Percentiles rank a stretch among this genome's conserved stretches.
Conservation (phyloP, 805 yeast species). For the Metschnikowia lochheadii region DNA sequence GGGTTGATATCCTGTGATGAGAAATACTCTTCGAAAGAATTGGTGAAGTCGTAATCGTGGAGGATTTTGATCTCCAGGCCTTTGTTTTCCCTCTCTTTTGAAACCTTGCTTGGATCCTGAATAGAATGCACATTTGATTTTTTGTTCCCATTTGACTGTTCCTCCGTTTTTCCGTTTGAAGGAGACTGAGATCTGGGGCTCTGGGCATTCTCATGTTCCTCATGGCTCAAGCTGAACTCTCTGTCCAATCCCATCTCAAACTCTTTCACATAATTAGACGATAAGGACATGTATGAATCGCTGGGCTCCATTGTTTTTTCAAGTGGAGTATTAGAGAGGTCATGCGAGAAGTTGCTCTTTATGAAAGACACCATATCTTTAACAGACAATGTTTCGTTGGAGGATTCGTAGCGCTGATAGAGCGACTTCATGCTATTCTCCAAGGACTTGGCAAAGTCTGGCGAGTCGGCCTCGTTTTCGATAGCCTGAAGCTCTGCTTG, state of each 20-base stretch:
- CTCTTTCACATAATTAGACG: conserved; percentile 25
- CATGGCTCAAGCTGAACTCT: conserved; percentile 21
- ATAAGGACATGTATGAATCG: conserved; percentile 22
- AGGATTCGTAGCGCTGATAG: conserved; percentile 3
- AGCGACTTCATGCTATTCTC: conserved; percentile 4
- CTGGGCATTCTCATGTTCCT: not conserved
- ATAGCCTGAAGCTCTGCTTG: conserved; percentile 22
- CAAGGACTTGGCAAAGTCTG: not conserved
- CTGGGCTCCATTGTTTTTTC: conserved; percentile 7
- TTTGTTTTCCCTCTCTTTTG: not conserved
- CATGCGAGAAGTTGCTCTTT: not conserved
- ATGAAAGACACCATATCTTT: conserved; percentile 8
- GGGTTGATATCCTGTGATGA: conserved; percentile 29
- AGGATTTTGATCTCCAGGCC: not conserved
- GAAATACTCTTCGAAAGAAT: conserved; percentile 33
- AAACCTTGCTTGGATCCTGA: too few relatives aligned
- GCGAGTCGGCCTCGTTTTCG: conserved; percentile 13
- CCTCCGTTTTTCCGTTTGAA: too few relatives aligned
- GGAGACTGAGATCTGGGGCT: not conserved
- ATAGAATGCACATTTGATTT: too few relatives aligned
- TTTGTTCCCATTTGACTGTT: too few relatives aligned
- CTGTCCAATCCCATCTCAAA: conserved; percentile 22
- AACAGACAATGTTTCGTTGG: conserved; percentile 7
- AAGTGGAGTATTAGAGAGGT: not conserved
- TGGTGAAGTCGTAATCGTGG: conserved; percentile 9